phyloP scores from a whole-genome alignment of 75 land plant genomes.

The Cunninghamia lanceolata region DNA sequence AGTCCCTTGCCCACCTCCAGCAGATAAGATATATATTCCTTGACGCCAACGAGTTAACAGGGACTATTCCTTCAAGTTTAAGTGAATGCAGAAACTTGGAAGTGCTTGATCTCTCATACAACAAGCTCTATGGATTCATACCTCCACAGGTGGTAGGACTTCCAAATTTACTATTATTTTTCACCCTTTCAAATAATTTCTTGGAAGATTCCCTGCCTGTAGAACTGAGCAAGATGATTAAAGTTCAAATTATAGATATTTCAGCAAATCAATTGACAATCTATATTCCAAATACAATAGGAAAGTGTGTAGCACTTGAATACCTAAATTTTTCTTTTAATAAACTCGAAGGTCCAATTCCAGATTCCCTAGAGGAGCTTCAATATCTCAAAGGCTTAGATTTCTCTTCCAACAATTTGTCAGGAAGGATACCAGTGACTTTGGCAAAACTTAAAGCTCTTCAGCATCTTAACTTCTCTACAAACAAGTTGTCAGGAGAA shows the following conservation, averaged over 20 bases:
- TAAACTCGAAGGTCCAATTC: slow-evolving; percentile 29
- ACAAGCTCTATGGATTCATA: slow-evolving; percentile 17
- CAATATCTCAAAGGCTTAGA: slow-evolving; percentile 25
- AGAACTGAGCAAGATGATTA: neutral
- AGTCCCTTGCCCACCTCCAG: neutral
- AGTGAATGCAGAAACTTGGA: slow-evolving; percentile 16
- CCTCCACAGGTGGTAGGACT: slow-evolving; percentile 21
- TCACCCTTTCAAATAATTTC: neutral
- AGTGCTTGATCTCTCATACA: slow-evolving; percentile 22
- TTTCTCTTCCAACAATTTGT: slow-evolving; percentile 24
- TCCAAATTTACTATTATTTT: neutral
- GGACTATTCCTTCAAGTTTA: neutral
- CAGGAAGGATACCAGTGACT: slow-evolving; percentile 27
- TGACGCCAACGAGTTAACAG: neutral
- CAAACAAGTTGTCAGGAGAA: slow-evolving; percentile 17
- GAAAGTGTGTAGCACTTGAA: too few relatives aligned
- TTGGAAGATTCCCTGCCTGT: neutral
- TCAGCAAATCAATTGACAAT: slow-evolving; percentile 41
- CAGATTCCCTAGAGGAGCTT: slow-evolving; percentile 35
- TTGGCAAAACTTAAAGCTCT: slow-evolving; percentile 18
- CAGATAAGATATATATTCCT: neutral
- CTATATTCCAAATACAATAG: neutral
- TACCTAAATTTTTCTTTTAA: slow-evolving; percentile 8
- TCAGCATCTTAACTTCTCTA: slow-evolving; percentile 26
- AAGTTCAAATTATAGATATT: slow-evolving; percentile 29